These are phyloP conservation scores for Entomortierella lignicola DNA, from an alignment of 192 early-diverging fungal species.

Conservation along the genomic window DNA sequence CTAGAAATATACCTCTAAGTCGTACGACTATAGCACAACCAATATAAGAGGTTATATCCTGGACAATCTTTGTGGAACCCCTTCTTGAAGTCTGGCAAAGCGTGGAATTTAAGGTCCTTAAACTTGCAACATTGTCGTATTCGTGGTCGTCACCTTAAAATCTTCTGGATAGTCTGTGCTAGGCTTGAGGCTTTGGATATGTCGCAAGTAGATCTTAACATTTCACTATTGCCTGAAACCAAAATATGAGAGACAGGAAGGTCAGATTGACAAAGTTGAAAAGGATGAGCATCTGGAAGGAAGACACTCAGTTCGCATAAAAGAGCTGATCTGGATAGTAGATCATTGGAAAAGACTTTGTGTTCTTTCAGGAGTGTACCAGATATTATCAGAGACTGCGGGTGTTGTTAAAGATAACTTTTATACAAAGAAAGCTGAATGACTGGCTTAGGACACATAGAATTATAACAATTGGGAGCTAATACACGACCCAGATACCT, in stretches of 20 bases:
- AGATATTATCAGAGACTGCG: neutral
- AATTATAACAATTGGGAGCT: neutral
- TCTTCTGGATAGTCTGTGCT: slow-evolving; percentile 11
- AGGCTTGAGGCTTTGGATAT: slow-evolving; percentile 11
- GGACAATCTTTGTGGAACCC: slow-evolving; percentile 21
- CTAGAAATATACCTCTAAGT: too few relatives aligned
- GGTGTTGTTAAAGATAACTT: neutral
- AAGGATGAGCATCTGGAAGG: slow-evolving; percentile 11
- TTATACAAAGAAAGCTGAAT: neutral
- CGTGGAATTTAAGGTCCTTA: slow-evolving; percentile 9
- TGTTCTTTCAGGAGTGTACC: neutral
- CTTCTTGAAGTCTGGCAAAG: slow-evolving; percentile 1
- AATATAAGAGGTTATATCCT: neutral
- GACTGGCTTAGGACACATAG: neutral
- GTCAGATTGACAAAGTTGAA: neutral
- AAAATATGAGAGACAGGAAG: neutral
- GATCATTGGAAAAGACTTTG: slow-evolving; percentile 7
- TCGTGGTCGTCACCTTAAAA: slow-evolving; percentile 10
- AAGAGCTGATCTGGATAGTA: slow-evolving; percentile 11
- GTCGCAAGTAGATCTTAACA: neutral
- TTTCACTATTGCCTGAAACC: neutral
- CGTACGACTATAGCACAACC: too few relatives aligned
- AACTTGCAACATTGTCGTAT: slow-evolving; percentile 5
- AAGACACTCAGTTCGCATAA: neutral
- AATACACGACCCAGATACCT: too few relatives aligned